Percentiles rank a stretch among this genome's conserved stretches.
These are phyloP conservation scores for Talaromyces sp. DNA, from an alignment of 2,329 filamentous ascomycete species.

Conservation along the genomic window DNA sequence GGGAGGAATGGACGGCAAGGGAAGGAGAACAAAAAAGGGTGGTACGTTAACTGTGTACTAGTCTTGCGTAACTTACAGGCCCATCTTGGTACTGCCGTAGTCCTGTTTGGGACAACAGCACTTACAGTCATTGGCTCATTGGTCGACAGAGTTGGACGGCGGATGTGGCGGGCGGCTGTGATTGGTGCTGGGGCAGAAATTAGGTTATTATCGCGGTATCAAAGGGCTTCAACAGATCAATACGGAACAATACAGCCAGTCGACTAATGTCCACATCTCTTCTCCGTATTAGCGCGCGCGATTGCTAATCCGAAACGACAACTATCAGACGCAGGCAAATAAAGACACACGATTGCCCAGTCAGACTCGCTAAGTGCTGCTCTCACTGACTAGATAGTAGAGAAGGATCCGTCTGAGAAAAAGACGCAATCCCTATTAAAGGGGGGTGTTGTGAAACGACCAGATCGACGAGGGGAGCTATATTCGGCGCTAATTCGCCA, in stretches of 20 bases:
- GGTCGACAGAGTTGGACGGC: neutral
- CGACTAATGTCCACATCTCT: neutral
- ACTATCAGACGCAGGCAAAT: neutral
- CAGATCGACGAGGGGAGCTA: neutral
- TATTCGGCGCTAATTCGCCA: neutral
- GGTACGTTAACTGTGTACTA: neutral
- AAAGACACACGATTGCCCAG: too few relatives aligned
- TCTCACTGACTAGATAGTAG: neutral
- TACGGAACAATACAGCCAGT: neutral
- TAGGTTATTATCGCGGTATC: conserved; percentile 3
- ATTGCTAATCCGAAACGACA: neutral
- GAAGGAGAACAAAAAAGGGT: neutral
- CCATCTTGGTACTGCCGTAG: neutral
- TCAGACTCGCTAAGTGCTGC: too few relatives aligned
- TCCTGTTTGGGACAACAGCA: neutral
- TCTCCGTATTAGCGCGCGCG: neutral
- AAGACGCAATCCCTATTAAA: neutral
- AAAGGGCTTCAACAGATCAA: neutral
- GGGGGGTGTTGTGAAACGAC: conserved; percentile 1
- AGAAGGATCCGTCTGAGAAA: neutral
- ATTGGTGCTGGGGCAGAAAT: neutral
- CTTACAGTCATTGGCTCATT: neutral
- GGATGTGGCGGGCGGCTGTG: neutral
- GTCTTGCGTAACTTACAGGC: neutral
- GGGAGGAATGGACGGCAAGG: neutral